Percentiles rank a stretch among this genome's conserved stretches.
phyloP scores from a whole-genome alignment of 768 basidiomycete species.

The Serendipita sp. region DNA sequence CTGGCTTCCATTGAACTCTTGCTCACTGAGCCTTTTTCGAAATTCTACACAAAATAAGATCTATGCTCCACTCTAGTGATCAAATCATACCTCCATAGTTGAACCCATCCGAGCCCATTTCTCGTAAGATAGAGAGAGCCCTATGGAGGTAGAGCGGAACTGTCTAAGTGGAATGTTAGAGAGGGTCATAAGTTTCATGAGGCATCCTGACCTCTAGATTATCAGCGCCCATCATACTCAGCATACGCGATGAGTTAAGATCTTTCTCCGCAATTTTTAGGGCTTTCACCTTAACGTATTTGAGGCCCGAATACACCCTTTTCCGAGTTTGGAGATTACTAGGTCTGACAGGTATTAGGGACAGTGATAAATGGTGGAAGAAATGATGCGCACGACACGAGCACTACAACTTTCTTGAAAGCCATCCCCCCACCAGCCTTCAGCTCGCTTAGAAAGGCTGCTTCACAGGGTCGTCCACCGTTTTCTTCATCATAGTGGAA shows the following conservation, averaged over 20 bases:
- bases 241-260: constrained; percentile 48
- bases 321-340: neutral
- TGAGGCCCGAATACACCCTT: constrained; percentile 7
- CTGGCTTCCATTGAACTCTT: constrained; percentile 39
- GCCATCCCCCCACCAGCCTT: neutral
- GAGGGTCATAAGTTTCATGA: neutral
- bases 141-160: constrained; percentile 2
- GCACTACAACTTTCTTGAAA: constrained; percentile 5
- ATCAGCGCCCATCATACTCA: constrained; percentile 59
- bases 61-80: constrained; percentile 19
- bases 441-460: constrained; percentile 6
- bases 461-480: constrained; percentile 9
- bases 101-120: constrained; percentile 38
- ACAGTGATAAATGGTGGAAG: neutral
- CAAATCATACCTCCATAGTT: neutral
- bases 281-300: constrained; percentile 32
- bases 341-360: constrained; percentile 4
- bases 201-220: constrained; percentile 5
- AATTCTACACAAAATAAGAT: neutral
- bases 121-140: constrained; percentile 35
- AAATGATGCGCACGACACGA: constrained; percentile 3
- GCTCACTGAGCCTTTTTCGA: constrained; percentile 27
- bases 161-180: neutral
- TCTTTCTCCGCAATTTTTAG: constrained; percentile 41
- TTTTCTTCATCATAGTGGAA: constrained; percentile 10